phyloP scores from a whole-genome alignment of 257 asterid species.

The Phtheirospermum japonicum region DNA sequence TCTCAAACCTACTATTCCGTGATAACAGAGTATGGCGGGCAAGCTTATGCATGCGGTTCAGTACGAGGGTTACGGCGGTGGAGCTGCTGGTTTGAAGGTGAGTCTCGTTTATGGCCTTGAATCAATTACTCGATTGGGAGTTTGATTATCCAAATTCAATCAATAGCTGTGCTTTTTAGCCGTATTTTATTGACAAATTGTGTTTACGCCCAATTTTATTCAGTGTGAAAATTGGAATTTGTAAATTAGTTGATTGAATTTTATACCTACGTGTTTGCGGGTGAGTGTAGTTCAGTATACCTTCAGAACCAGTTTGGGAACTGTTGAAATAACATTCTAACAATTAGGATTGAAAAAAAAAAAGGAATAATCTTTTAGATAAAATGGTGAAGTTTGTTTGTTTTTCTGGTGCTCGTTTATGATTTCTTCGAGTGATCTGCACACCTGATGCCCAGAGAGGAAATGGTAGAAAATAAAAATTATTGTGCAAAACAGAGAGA shows the following conservation, averaged over 20 bases:
- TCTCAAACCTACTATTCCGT: too few relatives aligned
- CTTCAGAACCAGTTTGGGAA: background rate
- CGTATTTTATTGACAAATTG: background rate
- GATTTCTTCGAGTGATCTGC: too few relatives aligned
- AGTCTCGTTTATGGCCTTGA: conserved; percentile 1
- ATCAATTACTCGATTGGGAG: too few relatives aligned
- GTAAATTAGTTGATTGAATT: conserved; percentile 12
- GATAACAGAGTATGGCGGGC: conserved; percentile 45
- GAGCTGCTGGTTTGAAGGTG: conserved; percentile 75
- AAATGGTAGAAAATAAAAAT: too few relatives aligned
- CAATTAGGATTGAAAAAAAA: background rate
- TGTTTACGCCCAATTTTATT: background rate
- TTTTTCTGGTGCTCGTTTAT: too few relatives aligned
- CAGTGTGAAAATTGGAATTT: background rate
- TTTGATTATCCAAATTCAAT: background rate
- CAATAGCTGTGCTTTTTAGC: background rate
- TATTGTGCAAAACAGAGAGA: too few relatives aligned
- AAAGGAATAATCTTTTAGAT: too few relatives aligned
- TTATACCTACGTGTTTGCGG: background rate
- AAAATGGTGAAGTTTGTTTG: background rate
- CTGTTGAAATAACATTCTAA: background rate
- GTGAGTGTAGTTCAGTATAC: background rate
- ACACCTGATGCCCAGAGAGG: too few relatives aligned
- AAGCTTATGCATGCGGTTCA: conserved; percentile 73
- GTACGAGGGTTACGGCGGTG: conserved; percentile 75